Evolutionary conservation across 2,329 filamentous ascomycete genomes (phyloP), one percentile per base, ranked within the genome.

Genomic region (Coccinonectria pachysandricola): DNA sequence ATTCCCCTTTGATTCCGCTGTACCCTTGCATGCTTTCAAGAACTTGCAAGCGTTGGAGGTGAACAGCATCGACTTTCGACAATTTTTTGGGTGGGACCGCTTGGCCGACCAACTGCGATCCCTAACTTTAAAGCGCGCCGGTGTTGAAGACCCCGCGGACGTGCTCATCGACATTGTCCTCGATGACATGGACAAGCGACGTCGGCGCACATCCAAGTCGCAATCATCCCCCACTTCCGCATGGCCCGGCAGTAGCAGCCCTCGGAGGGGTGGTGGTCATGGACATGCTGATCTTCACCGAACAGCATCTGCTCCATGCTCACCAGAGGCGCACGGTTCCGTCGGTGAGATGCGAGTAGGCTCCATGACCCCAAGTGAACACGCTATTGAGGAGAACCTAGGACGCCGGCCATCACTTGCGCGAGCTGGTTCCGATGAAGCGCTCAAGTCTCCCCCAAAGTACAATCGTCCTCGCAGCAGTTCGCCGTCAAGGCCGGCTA

Each of bases 11-110:
- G 91, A 98, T 56, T 94, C 85, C 13, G 91, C 91, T 12, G 91
- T 98, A 15, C 91, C 91, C 12, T 66, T 98, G n/a, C 80, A 93
- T 53, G 82, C 83, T 7, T 96, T 98, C 71, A 96, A 98, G 60
- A 98, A 96, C 43, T 64, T 96, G 28, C 88, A 88, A 56, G 81
- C 85, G 12, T 67, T 98, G 38, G 91, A 98, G 54, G 83, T 98
- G 27, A 87, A 79, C 59, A 87, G 92, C 57, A 80, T 96, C 50
- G 91, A 98, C 56, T 95, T 94, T 51, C 76, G 91, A 35, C 87
- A 94, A 45, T 95, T 96, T 59, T 94, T 86, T 56, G 91, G 91
- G 31, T 98, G 91, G 91, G 88, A 98, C 52, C 76, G 82, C 32
- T 60, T 96, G 30, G 82, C 91, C 7, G 91, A 98, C 50, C 87